Base-by-base conservation (phyloP, 2,329 filamentous ascomycete species). In the Aspergillus carbonarius region DNA sequence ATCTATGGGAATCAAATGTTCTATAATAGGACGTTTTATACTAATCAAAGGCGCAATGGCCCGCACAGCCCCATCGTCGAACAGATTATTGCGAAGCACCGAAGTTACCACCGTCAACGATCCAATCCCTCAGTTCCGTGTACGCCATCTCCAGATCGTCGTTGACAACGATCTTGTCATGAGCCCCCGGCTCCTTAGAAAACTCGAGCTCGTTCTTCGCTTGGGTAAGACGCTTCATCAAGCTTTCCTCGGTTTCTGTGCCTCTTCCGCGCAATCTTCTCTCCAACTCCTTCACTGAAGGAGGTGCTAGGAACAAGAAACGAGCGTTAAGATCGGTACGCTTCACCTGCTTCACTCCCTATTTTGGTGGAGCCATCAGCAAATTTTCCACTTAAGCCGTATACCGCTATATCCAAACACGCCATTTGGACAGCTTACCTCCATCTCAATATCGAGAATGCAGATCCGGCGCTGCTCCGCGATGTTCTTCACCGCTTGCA, bases 381-480 rank as follows among this genome's bases (percentile, higher is more conserved):
- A 37, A 32, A 42, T 9, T 39, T 37, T 13, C 53, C 49, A 47
- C 30, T 5, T 13, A 15, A 39, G 30, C 4, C 9, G 30, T 32
- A 32, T 32, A 32, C 30, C 30, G 30, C 6, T 30, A 30, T 7
- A 30, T 30, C 27, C 27, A 30, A 6, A 30, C 3, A 30, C 27
- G 9, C 5, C 27, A 30, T 30, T 9, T 30, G 4, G 9, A 30
- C 30, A 32, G 4, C 37, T 42, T 54, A 89, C 88, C 85, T 96
- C 92, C 91, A 97, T 96, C 82, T 97, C 93, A 72, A 97, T 98
- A 74, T 98, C 93, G 66, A 97, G 80, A 49, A 97, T 87, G 61
- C 93, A 93, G 42, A 92, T 85, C 69, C 83, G 83, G 51, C 87
- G 88, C 77, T 88, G 85, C 60, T 85, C 83, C 2, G 84, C 84